These are phyloP conservation scores for Platanthera zijinensis DNA, from an alignment of 106 monocot species.

Conservation along the genomic window DNA sequence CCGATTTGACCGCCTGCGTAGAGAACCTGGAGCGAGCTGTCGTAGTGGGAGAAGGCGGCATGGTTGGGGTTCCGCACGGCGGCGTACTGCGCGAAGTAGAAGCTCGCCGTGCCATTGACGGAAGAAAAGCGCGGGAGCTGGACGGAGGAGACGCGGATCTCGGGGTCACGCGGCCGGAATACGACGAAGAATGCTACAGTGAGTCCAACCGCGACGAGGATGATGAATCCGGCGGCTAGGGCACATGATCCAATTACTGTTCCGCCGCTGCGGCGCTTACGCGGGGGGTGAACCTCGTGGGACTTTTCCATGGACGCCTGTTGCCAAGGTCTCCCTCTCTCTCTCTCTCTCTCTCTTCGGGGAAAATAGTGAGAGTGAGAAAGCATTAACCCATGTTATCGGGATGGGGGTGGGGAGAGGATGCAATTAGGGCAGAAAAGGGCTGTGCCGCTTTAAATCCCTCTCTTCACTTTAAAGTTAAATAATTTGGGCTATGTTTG, in stretches of 20 bases:
- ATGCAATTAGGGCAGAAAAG: too few species aligned
- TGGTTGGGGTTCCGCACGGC: slow-evolving; percentile 23
- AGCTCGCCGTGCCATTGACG: slow-evolving; percentile 27
- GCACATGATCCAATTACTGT: slow-evolving; percentile 35
- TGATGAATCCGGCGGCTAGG: slow-evolving; percentile 30
- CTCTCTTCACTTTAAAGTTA: too few species aligned
- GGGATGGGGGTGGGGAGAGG: too few species aligned
- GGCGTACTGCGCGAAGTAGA: slow-evolving; percentile 22
- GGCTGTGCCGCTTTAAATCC: too few species aligned
- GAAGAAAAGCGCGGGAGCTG: slow-evolving; percentile 29
- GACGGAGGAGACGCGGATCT: slow-evolving; percentile 8
- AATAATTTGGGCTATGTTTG: too few species aligned
- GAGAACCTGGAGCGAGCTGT: slow-evolving; percentile 24
- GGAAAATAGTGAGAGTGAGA: neutral
- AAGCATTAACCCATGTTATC: too few species aligned
- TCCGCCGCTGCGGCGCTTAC: neutral
- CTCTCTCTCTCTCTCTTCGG: neutral
- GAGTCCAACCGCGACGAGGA: slow-evolving; percentile 14
- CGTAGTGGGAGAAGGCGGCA: slow-evolving; percentile 26
- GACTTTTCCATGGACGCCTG: neutral
- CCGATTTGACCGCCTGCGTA: slow-evolving; percentile 24
- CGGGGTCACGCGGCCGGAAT: slow-evolving; percentile 40
- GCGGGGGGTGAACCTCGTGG: neutral
- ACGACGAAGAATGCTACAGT: slow-evolving; percentile 29
- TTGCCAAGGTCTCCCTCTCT: neutral